These are phyloP conservation scores for Haberlea rhodopensis DNA, from an alignment of 257 asterid genomes.

Conservation along the genomic window DNA sequence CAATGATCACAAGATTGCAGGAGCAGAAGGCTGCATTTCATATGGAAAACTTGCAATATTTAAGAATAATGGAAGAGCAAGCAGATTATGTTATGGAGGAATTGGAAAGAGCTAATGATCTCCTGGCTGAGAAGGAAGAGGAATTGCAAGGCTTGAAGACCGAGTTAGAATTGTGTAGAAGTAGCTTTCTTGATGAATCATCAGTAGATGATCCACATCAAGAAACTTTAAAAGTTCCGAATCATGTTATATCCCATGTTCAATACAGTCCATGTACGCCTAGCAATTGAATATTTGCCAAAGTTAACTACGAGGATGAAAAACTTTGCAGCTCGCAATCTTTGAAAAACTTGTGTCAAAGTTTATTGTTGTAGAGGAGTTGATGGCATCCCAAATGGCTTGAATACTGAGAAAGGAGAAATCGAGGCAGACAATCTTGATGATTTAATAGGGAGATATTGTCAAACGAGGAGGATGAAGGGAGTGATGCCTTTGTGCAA, in stretches of 20 bases:
- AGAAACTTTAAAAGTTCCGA: neutral
- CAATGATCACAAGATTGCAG: conserved; percentile 94
- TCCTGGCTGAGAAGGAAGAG: conserved; percentile 78
- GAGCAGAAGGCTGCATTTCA: conserved; percentile 89
- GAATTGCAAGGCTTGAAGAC: conserved; percentile 77
- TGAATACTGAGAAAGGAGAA: conserved; percentile 10
- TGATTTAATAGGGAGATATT: conserved; percentile 17
- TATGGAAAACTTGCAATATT: conserved; percentile 87
- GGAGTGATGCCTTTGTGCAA: conserved; percentile 14
- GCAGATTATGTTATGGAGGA: conserved; percentile 88
- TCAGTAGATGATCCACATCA: neutral
- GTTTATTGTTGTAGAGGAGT: conserved; percentile 25
- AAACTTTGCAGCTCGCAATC: conserved; percentile 35
- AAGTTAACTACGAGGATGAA: conserved; percentile 41
- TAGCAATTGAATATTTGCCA: conserved; percentile 25
- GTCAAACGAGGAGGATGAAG: conserved; percentile 27
- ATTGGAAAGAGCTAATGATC: conserved; percentile 72
- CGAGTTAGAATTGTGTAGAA: conserved; percentile 58
- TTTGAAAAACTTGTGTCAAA: conserved; percentile 45
- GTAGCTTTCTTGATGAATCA: conserved; percentile 21
- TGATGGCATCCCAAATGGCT: neutral
- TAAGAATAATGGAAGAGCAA: conserved; percentile 97
- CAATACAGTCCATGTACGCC: conserved; percentile 22
- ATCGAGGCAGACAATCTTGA: conserved; percentile 21
- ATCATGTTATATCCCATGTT: neutral